phyloP scores from a whole-genome alignment of 1,284 basidiomycete species.

The Farysia itapuensis region DNA sequence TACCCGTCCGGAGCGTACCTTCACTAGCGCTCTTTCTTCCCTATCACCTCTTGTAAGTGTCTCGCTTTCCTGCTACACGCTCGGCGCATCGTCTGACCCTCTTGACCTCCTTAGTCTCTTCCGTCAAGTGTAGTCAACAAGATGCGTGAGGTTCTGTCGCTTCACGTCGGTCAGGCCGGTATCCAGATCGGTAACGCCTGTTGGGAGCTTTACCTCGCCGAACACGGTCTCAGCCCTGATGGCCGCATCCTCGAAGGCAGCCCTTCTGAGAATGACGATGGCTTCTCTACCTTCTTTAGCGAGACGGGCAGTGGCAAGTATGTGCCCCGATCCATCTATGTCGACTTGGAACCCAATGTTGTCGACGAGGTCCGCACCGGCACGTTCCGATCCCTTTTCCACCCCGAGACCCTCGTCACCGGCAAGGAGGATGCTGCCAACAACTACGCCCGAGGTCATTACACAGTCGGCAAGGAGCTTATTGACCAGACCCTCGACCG shows the following conservation, averaged over 20 bases:
- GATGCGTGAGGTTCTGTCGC: slow-evolving; percentile 74
- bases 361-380: slow-evolving; percentile 96
- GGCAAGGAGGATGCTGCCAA: slow-evolving; percentile 99
- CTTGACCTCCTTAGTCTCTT: too few species aligned
- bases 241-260: slow-evolving; percentile 66
- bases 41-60: slow-evolving; percentile 10
- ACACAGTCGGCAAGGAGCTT: slow-evolving; percentile 92
- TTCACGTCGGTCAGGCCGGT: slow-evolving; percentile 93
- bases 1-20: slow-evolving; percentile 53
- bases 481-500: slow-evolving; percentile 86
- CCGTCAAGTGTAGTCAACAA: too few species aligned
- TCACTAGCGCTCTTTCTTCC: background rate
- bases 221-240: slow-evolving; percentile 77
- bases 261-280: slow-evolving; percentile 75
- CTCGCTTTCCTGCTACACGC: too few species aligned
- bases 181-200: slow-evolving; percentile 68
- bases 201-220: slow-evolving; percentile 94
- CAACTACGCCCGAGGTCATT: slow-evolving; percentile 79
- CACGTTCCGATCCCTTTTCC: slow-evolving; percentile 91
- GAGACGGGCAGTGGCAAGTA: slow-evolving; percentile 67
- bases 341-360: slow-evolving; percentile 90
- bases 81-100: too few species aligned
- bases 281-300: slow-evolving; percentile 84
- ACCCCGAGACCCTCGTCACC: slow-evolving; percentile 97
- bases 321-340: slow-evolving; percentile 95